Evolutionary conservation across 2,329 filamentous ascomycete species (phyloP).

Genomic region (Aureobasidium melanogenum): DNA sequence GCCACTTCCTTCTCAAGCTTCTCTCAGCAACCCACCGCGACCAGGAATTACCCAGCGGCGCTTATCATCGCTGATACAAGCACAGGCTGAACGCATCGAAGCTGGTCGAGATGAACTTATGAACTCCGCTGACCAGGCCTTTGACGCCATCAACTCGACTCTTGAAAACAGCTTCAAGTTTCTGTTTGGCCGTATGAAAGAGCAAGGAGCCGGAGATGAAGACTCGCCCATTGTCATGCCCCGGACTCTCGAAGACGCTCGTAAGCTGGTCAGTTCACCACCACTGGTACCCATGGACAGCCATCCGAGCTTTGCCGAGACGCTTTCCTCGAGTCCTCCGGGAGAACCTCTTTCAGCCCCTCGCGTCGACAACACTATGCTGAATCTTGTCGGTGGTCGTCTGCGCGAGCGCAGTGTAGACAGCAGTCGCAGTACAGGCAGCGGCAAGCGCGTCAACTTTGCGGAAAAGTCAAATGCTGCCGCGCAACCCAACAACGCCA

Average conservation of each 20-base stretch:
- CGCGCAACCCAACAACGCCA: neutral
- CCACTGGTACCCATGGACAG: slow-evolving; percentile 31
- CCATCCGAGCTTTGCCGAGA: neutral
- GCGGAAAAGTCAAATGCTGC: neutral
- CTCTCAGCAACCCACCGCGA: slow-evolving; percentile 21
- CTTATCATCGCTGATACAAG: slow-evolving; percentile 77
- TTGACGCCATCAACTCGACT: slow-evolving; percentile 86
- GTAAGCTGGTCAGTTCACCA: slow-evolving; percentile 73
- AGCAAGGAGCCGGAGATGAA: slow-evolving; percentile 43
- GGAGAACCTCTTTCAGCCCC: slow-evolving; percentile 22
- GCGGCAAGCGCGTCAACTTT: slow-evolving; percentile 50
- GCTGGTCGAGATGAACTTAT: slow-evolving; percentile 59
- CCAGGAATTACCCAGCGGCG: slow-evolving; percentile 58
- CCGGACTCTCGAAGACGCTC: slow-evolving; percentile 85
- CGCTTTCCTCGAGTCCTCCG: neutral
- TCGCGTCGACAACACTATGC: slow-evolving; percentile 52
- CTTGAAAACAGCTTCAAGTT: slow-evolving; percentile 92
- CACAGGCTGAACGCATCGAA: slow-evolving; percentile 74
- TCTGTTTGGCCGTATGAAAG: slow-evolving; percentile 77
- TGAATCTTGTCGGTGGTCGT: slow-evolving; percentile 63
- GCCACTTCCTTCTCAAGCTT: slow-evolving; percentile 23
- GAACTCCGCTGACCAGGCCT: slow-evolving; percentile 78
- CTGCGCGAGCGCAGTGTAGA: slow-evolving; percentile 68
- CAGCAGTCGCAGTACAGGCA: slow-evolving; percentile 56
- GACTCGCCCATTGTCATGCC: slow-evolving; percentile 50